These are phyloP conservation scores for Pseudogymnoascus sp. DNA, from an alignment of 2,329 filamentous ascomycete genomes.

Conservation along the genomic window DNA sequence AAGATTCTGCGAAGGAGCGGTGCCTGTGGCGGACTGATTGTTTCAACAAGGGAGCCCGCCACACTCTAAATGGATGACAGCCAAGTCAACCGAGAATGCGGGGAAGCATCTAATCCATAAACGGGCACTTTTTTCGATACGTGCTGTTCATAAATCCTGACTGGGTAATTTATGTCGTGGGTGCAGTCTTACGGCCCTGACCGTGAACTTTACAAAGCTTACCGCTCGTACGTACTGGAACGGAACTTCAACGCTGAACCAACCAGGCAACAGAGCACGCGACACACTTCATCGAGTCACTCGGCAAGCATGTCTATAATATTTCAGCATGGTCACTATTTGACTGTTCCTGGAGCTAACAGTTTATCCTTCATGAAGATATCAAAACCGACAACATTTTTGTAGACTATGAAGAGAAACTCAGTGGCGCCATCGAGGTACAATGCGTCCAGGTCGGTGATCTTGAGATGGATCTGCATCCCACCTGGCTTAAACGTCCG, in stretches of 20 bases:
- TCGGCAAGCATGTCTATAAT: conserved; percentile 19
- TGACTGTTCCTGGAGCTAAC: background rate
- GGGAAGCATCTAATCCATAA: background rate
- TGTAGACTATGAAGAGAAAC: conserved; percentile 29
- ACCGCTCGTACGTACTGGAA: background rate
- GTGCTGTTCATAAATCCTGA: background rate
- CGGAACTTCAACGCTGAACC: background rate
- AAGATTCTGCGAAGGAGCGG: background rate
- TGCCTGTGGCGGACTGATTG: background rate
- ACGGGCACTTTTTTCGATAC: background rate
- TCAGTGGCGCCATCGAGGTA: conserved; percentile 5
- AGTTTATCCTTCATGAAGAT: conserved; percentile 24
- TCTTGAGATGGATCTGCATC: conserved; percentile 35
- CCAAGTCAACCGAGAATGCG: background rate
- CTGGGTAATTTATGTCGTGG: background rate
- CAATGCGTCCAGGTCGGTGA: conserved; percentile 36
- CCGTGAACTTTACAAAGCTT: background rate
- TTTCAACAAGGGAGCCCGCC: background rate
- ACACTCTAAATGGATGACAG: background rate
- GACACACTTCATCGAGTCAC: background rate
- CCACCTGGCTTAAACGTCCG: conserved; percentile 31
- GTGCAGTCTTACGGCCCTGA: background rate
- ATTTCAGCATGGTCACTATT: background rate
- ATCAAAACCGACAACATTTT: conserved; percentile 40
- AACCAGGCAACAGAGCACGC: background rate